These are phyloP conservation scores for Staphylotrichum longicolle DNA, from an alignment of 495 filamentous ascomycete species.

Conservation along the genomic window DNA sequence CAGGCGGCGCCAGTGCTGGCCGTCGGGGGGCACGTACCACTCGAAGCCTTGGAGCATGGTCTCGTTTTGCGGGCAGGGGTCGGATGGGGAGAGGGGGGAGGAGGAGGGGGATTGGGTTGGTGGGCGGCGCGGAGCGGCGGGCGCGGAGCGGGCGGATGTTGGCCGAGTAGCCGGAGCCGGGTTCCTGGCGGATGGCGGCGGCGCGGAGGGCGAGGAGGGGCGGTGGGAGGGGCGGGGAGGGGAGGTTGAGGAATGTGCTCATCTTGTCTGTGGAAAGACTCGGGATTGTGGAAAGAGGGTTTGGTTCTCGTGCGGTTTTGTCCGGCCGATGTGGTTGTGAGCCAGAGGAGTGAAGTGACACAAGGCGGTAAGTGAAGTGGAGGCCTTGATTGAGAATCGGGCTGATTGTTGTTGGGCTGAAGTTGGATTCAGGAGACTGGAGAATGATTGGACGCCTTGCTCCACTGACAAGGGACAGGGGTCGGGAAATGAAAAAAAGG, in stretches of 20 bases:
- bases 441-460: too few species aligned
- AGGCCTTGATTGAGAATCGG: too few species aligned
- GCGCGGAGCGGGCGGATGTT: constrained; percentile 24
- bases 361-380: too few species aligned
- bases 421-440: too few species aligned
- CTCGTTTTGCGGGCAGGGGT: constrained; percentile 43
- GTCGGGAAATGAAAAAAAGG: too few species aligned
- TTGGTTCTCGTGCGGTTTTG: too few species aligned
- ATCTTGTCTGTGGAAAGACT: constrained; percentile 14
- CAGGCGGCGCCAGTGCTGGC: constrained; percentile 63
- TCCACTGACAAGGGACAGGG: too few species aligned
- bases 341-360: too few species aligned
- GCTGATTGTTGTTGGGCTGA: too few species aligned
- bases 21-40: constrained; percentile 68
- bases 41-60: constrained; percentile 73
- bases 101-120: constrained; percentile 23
- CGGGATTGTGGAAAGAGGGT: too few species aligned
- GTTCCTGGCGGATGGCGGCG: constrained; percentile 15
- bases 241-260: constrained; percentile 29
- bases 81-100: background rate
- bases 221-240: constrained; percentile 16
- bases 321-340: too few species aligned
- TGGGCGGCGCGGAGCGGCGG: constrained; percentile 14
- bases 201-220: constrained; percentile 11
- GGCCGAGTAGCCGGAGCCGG: constrained; percentile 22